Conservation (phyloP, 2,329 filamentous ascomycete species). For the Sphaerulina vaccinii region DNA sequence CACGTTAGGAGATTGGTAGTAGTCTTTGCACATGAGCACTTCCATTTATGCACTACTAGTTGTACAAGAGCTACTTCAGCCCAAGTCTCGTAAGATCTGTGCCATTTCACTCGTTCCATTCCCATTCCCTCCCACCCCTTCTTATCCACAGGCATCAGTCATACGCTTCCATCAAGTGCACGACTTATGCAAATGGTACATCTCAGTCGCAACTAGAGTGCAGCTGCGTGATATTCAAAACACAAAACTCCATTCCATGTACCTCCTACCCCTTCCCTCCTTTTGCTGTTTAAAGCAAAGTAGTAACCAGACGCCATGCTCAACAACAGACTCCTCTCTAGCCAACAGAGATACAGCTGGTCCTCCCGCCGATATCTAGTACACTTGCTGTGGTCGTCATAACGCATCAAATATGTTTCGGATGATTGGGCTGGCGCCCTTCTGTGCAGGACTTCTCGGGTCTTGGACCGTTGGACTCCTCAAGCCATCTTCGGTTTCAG, state of each 20-base stretch:
- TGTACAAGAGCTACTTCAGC: constrained; percentile 12
- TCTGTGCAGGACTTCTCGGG: constrained; percentile 72
- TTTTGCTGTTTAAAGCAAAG: not conserved
- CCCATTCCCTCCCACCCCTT: not conserved
- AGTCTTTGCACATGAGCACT: not conserved
- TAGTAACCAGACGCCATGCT: constrained; percentile 5
- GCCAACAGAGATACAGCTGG: constrained; percentile 15
- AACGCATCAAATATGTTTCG: constrained; percentile 76
- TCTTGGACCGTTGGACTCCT: constrained; percentile 58
- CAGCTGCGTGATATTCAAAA: not conserved
- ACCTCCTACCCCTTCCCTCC: no score
- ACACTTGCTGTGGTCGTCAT: constrained; percentile 43
- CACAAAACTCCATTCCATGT: constrained; percentile 3
- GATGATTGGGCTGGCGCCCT: constrained; percentile 71
- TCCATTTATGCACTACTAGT: constrained; percentile 8
- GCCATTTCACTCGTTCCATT: not conserved
- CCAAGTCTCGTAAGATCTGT: constrained; percentile 6
- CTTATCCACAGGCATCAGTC: constrained; percentile 10
- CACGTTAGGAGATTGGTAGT: not conserved
- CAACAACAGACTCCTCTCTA: not conserved
- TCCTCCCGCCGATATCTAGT: constrained; percentile 13
- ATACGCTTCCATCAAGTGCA: constrained; percentile 9
- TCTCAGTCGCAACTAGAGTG: not conserved
- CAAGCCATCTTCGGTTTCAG: constrained; percentile 51
- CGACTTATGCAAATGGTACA: constrained; percentile 4